phyloP scores from a whole-genome alignment of 164 flowering plant species.

The Sextonia rubra region DNA sequence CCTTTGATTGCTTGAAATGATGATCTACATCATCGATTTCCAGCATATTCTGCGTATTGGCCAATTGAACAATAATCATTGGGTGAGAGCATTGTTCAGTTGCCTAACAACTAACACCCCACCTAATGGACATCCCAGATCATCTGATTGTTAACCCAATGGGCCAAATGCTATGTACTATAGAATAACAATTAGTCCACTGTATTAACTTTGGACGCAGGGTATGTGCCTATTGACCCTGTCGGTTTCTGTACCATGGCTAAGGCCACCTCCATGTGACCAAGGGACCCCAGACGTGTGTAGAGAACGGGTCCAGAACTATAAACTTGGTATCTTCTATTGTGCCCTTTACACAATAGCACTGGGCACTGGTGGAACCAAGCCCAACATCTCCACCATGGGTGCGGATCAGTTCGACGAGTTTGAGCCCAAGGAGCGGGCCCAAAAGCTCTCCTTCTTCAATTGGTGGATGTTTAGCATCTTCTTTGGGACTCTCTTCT shows the following conservation, averaged over 20 bases:
- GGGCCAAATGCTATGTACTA: too few species aligned
- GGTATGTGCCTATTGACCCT: constrained; percentile 57
- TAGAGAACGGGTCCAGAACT: constrained; percentile 22
- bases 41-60: too few species aligned
- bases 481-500: constrained; percentile 53
- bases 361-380: constrained; percentile 59
- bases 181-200: too few species aligned
- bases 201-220: constrained; percentile 21
- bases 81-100: too few species aligned
- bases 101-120: too few species aligned
- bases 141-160: too few species aligned
- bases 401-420: constrained; percentile 38
- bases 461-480: constrained; percentile 64
- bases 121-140: too few species aligned
- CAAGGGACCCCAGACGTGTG: neutral
- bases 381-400: constrained; percentile 62
- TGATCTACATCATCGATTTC: too few species aligned
- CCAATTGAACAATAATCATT: too few species aligned
- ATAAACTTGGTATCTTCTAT: constrained; percentile 52
- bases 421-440: constrained; percentile 21
- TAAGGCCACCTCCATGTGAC: constrained; percentile 44
- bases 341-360: constrained; percentile 49
- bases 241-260: constrained; percentile 35
- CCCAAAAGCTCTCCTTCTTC: constrained; percentile 56
- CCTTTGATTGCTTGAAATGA: too few species aligned